phyloP scores from a whole-genome alignment of 1,139 yeast species.

The Yamadazyma sp. region DNA sequence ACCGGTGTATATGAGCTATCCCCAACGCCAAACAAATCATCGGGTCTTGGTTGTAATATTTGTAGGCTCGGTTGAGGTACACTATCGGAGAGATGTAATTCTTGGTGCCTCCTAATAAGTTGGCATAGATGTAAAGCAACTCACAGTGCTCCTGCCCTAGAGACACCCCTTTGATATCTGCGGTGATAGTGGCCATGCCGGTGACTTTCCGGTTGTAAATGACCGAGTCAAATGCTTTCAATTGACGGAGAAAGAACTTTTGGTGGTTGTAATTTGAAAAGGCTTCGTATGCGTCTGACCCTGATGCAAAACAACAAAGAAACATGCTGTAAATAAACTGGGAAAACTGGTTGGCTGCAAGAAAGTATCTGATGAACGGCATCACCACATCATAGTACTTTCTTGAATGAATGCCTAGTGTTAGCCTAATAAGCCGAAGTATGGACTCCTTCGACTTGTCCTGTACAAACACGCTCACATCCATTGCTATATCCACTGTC shows the following conservation, averaged over 20 bases:
- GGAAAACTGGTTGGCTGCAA: constrained; percentile 72
- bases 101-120: constrained; percentile 76
- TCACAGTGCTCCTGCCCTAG: constrained; percentile 62
- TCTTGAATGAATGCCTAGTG: constrained; percentile 60
- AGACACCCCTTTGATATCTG: constrained; percentile 39
- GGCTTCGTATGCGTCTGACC: constrained; percentile 54
- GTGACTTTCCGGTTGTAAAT: constrained; percentile 50
- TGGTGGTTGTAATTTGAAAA: constrained; percentile 82
- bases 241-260: constrained; percentile 82
- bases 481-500: constrained; percentile 70
- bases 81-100: constrained; percentile 79
- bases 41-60: constrained; percentile 69
- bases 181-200: constrained; percentile 76
- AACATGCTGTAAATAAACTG: constrained; percentile 68
- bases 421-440: constrained; percentile 62
- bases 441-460: constrained; percentile 54
- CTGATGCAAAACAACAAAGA: constrained; percentile 65
- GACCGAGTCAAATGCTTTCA: constrained; percentile 82
- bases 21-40: constrained; percentile 75
- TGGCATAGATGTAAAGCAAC: constrained; percentile 73
- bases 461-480: constrained; percentile 73
- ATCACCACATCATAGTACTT: constrained; percentile 47
- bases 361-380: constrained; percentile 58
- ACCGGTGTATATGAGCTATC: constrained; percentile 81
- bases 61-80: constrained; percentile 62